These are phyloP conservation scores for Aspergillus carlsbadensis DNA, from an alignment of 495 filamentous ascomycete species.

Conservation along the genomic window DNA sequence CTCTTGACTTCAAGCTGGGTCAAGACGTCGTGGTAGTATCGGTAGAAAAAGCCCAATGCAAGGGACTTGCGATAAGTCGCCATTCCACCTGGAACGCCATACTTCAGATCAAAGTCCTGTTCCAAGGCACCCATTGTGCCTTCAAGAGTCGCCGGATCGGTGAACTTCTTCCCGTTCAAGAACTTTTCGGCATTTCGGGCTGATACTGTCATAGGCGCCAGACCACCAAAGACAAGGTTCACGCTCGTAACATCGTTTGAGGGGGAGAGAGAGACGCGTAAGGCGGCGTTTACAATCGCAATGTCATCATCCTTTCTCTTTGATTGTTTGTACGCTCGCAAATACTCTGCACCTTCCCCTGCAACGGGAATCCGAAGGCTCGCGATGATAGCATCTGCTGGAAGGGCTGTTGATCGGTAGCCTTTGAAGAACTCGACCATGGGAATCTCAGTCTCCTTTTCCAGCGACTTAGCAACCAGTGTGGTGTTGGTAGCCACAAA, in stretches of 20 bases:
- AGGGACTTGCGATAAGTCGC: slow-evolving; percentile 90
- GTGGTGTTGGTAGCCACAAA: slow-evolving; percentile 84
- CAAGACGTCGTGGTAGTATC: slow-evolving; percentile 77
- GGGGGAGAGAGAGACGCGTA: slow-evolving; percentile 68
- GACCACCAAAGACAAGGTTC: slow-evolving; percentile 84
- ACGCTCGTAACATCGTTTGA: slow-evolving; percentile 64
- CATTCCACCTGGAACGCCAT: slow-evolving; percentile 92
- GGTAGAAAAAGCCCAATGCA: slow-evolving; percentile 85
- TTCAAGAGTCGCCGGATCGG: slow-evolving; percentile 78
- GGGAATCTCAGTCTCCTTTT: slow-evolving; percentile 73
- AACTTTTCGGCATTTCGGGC: slow-evolving; percentile 73
- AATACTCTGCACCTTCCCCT: slow-evolving; percentile 56
- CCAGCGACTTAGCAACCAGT: slow-evolving; percentile 72
- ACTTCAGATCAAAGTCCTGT: slow-evolving; percentile 80
- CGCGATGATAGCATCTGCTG: slow-evolving; percentile 79
- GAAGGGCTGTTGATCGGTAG: slow-evolving; percentile 82
- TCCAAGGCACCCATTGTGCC: slow-evolving; percentile 83
- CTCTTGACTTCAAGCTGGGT: slow-evolving; percentile 45
- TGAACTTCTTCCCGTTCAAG: slow-evolving; percentile 74
- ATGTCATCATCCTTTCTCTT: slow-evolving; percentile 98
- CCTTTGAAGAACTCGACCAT: slow-evolving; percentile 93
- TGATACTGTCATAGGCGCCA: slow-evolving; percentile 83
- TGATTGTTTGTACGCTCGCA: slow-evolving; percentile 87
- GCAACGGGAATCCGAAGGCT: slow-evolving; percentile 76
- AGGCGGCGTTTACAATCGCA: slow-evolving; percentile 85